Evolutionary conservation across 495 filamentous ascomycete genomes (phyloP), one percentile per base, ranked within the genome.

Genomic region (Penicillium dipodomyicola): DNA sequence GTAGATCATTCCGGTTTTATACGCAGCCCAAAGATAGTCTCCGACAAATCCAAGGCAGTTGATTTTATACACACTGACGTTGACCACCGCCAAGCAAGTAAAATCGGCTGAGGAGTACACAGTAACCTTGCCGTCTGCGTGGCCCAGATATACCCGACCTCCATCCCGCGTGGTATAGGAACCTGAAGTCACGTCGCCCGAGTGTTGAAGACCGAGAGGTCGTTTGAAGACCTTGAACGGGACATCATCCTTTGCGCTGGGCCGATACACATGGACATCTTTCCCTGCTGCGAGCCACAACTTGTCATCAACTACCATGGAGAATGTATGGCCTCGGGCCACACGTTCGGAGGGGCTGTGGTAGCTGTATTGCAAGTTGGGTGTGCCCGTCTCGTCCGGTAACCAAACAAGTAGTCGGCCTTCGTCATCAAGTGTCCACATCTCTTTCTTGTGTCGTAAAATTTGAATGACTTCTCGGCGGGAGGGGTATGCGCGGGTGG

Each of bases 361-460:
- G 49, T 76, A 77, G 62, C 75, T 79, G 56, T 83, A 82, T 49
- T 82, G 78, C 20, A 98, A 72, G 57, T 81, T 91, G 0, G 92
- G 91, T 1, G 82, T 74, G 2, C 91, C 91, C 11, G 79, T 80
- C 43, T 85, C 82, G 68, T 93, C 90, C 19, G 92, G 86, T 8
- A 82, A 81, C 94, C 94, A 98, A 20, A 97, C 82, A 56, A 90
- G 84, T 20, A 98, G 77, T 39, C 87, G 91, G 12, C 94, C 94
- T 59, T 88, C 85, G 55, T 96, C 92, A 72, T 97, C 95, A 14
- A 97, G 63, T 2, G 92, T 91, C 94, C 94, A 98, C 77, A 98
- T 85, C 60, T 96, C 88, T 61, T 91, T 89, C 57, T 84, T 86
- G 71, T 92, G 86, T 48, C 93, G 85, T 58, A 88, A 84, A 19